Evolutionary conservation across 345 rosid genomes (phyloP).

Genomic region (Acer saccharum): DNA sequence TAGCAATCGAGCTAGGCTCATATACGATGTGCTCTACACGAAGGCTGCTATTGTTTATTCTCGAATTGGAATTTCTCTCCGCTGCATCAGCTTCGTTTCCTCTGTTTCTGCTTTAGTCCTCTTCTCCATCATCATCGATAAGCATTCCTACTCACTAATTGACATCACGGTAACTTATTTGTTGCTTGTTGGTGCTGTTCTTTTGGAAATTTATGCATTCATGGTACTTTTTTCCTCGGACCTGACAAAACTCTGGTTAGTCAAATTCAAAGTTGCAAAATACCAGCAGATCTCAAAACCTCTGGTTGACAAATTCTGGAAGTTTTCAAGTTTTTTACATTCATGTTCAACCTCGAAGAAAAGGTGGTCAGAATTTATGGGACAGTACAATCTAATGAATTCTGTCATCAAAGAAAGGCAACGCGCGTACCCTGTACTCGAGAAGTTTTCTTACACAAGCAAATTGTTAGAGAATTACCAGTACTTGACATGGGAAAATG

Average conservation of each 20-base stretch:
- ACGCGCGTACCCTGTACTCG: not conserved
- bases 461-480: not conserved
- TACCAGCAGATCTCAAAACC: not conserved
- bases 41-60: too few relatives aligned
- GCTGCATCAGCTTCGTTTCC: not conserved
- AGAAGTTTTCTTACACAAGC: not conserved
- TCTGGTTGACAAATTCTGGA: not conserved
- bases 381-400: not conserved
- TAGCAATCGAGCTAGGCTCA: too few relatives aligned
- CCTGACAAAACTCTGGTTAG: not conserved
- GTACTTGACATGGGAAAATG: not conserved
- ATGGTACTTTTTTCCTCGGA: not conserved
- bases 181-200: not conserved
- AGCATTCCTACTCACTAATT: not conserved
- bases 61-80: not conserved
- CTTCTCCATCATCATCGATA: not conserved
- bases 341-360: not conserved
- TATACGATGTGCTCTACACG: too few relatives aligned
- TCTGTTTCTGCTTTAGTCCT: not conserved
- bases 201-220: not conserved
- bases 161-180: not conserved
- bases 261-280: not conserved
- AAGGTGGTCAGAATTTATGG: not conserved
- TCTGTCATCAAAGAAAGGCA: not conserved
- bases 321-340: not conserved